Conservation (phyloP, 1,284 basidiomycete genomes). For the Sporisorium exsertum region DNA sequence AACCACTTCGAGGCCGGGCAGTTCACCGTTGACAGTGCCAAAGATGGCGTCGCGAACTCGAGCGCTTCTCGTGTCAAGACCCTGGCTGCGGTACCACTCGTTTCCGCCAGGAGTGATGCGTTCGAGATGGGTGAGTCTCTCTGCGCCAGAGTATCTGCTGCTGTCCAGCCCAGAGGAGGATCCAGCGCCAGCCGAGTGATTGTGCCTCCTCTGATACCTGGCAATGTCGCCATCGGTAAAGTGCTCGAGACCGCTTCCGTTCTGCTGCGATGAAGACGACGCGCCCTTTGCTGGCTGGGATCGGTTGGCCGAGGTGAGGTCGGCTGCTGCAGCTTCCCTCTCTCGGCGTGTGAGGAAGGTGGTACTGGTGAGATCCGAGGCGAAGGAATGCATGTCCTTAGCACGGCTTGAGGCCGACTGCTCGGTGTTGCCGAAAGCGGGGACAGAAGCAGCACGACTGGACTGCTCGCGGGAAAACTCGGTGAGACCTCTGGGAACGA, state of each 20-base stretch:
- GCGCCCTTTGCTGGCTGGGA: background rate
- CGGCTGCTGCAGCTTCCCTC: constrained; percentile 42
- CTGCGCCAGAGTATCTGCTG: constrained; percentile 49
- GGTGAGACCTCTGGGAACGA: constrained; percentile 33
- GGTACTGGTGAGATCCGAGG: constrained; percentile 46
- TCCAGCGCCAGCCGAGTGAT: constrained; percentile 27
- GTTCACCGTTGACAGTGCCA: constrained; percentile 64
- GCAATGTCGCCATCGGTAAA: constrained; percentile 50
- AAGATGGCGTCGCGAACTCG: constrained; percentile 67
- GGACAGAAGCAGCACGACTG: constrained; percentile 34
- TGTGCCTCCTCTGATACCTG: constrained; percentile 49
- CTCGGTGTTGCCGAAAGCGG: constrained; percentile 45
- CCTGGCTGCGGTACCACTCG: constrained; percentile 51
- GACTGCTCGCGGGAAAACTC: constrained; percentile 45
- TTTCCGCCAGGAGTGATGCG: constrained; percentile 45
- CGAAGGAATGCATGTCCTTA: constrained; percentile 30
- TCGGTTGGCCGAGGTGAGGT: constrained; percentile 3
- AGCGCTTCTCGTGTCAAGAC: constrained; percentile 51
- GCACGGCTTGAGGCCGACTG: constrained; percentile 18
- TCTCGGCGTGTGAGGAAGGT: constrained; percentile 47
- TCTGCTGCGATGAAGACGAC: constrained; percentile 9
- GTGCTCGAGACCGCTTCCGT: constrained; percentile 26
- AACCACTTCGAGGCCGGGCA: constrained; percentile 66
- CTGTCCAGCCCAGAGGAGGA: constrained; percentile 31
- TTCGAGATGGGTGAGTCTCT: constrained; percentile 41